Evolutionary conservation across 805 yeast species (phyloP).

Genomic region (Kodamaea restingae): DNA sequence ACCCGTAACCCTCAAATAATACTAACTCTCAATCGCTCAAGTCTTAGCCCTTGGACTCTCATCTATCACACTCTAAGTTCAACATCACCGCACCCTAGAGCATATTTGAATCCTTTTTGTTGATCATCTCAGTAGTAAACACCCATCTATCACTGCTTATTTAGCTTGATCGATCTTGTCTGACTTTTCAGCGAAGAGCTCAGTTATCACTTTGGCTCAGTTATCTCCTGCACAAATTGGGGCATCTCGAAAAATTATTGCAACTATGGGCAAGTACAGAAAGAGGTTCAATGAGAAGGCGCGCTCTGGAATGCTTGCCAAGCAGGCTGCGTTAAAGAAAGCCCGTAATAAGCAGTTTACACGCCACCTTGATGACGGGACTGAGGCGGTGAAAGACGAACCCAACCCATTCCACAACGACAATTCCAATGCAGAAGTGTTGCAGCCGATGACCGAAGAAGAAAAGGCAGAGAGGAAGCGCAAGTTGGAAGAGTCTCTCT

Average conservation of each 20-base stretch:
- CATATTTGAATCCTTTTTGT: no score
- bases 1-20: no score
- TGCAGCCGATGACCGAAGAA: conserved; percentile 58
- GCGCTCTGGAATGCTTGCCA: conserved; percentile 77
- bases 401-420: conserved; percentile 10
- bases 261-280: conserved; percentile 73
- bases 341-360: conserved; percentile 69
- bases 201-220: not conserved
- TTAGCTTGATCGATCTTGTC: no score
- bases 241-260: conserved; percentile 3
- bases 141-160: no score
- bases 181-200: no score
- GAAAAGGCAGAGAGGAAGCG: conserved; percentile 66
- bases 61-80: no score
- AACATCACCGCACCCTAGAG: no score
- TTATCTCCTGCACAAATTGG: not conserved
- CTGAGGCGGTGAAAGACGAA: conserved; percentile 14
- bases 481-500: conserved; percentile 52
- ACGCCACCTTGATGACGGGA: conserved; percentile 40
- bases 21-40: no score
- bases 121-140: no score
- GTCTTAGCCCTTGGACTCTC: no score
- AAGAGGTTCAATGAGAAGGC: conserved; percentile 82
- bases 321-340: conserved; percentile 62
- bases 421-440: conserved; percentile 58